Conservation (phyloP, 164 flowering plant species). For the Litsea cubeba region DNA sequence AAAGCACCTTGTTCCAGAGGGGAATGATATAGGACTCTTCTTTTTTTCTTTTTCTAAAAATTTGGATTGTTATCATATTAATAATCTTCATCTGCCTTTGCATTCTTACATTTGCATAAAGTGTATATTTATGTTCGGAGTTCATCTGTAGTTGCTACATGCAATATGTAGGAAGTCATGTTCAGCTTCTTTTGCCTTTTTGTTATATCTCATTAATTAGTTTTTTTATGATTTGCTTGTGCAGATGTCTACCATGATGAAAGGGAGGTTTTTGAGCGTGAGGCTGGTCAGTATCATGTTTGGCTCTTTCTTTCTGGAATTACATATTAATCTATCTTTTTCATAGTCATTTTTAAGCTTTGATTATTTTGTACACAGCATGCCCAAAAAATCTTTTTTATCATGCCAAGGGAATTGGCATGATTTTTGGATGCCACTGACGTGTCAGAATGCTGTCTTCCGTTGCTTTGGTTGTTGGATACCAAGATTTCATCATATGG, state of each 20-base stretch:
- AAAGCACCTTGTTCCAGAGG: background rate
- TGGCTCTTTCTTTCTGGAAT: background rate
- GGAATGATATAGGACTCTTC: background rate
- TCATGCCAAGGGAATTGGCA: background rate
- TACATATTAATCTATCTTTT: background rate
- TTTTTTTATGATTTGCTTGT: background rate
- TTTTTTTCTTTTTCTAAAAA: too few species aligned
- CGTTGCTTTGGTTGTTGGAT: background rate
- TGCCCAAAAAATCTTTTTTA: background rate
- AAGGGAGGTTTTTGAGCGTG: constrained; percentile 71
- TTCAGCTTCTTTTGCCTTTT: background rate
- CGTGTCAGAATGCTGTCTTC: background rate
- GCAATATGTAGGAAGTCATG: background rate
- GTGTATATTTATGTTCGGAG: background rate
- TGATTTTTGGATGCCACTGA: background rate
- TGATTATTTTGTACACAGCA: background rate
- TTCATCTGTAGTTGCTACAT: background rate
- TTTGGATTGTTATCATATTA: too few species aligned
- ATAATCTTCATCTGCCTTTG: background rate
- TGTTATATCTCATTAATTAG: background rate
- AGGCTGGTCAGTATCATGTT: constrained; percentile 58
- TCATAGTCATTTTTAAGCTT: background rate
- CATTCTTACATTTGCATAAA: too few species aligned
- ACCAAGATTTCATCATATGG: background rate
- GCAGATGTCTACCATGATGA: constrained; percentile 88